Evolutionary conservation across 192 early-diverging fungal species (phyloP).

Genomic region (Coemansia sp.): DNA sequence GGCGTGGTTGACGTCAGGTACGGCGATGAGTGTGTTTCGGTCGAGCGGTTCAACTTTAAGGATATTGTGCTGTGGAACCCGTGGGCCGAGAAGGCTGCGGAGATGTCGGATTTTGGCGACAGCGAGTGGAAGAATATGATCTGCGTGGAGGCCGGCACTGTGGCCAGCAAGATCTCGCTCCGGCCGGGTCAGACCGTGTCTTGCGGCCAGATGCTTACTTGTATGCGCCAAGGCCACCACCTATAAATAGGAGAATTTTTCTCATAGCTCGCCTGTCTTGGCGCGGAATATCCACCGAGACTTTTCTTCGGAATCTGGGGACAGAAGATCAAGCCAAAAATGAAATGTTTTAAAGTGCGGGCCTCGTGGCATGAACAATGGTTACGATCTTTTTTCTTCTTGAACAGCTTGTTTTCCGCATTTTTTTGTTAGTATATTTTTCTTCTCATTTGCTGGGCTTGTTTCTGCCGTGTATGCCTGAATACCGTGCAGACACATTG

Average conservation of each 20-base stretch:
- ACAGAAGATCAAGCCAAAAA: no score
- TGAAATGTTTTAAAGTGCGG: no score
- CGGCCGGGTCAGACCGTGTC: conserved; percentile 66
- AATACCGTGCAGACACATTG: conserved; percentile 1
- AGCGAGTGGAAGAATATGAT: conserved; percentile 86
- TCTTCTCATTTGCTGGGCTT: neutral
- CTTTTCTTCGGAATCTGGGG: no score
- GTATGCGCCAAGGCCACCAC: neutral
- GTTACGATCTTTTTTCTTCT: neutral
- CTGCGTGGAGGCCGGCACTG: conserved; percentile 84
- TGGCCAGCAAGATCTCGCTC: conserved; percentile 64
- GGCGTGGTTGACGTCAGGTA: conserved; percentile 39
- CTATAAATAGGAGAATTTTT: neutral
- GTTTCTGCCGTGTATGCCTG: conserved; percentile 21
- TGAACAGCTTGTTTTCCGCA: neutral
- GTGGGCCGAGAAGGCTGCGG: conserved; percentile 85
- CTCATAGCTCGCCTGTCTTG: no score
- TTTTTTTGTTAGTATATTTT: neutral
- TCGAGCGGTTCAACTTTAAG: conserved; percentile 45
- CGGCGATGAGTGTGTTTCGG: conserved; percentile 15
- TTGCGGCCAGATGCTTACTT: conserved; percentile 67
- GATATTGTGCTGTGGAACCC: conserved; percentile 92
- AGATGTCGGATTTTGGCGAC: conserved; percentile 89
- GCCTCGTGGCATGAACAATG: no score
- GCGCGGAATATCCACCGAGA: no score